Evolutionary conservation across 75 land plant species (phyloP), one percentile per base, ranked within the genome.

Genomic region (Selaginella moellendorffii): DNA sequence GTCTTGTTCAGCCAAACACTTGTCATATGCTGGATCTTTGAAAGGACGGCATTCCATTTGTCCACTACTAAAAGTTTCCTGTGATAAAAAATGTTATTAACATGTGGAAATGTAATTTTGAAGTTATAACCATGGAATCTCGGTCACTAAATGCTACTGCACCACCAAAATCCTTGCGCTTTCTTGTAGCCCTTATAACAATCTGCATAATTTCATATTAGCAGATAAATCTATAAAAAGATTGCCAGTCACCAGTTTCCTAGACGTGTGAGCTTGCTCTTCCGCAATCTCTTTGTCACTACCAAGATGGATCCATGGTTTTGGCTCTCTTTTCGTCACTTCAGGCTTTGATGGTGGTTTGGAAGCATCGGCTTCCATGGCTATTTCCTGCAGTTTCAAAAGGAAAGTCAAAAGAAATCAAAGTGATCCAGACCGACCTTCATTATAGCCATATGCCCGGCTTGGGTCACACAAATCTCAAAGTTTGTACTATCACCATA

Each of bases 31-130:
- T 26, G 68, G 77, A 52, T 75, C 77, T 52, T 70, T 75, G 51
- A 75, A 75, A 51, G 77, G 73, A 28, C 77, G 56, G 29, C 77
- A 75, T 52, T 75, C 77, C 77, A 75, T 75, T 26, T 36, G 46
- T 1, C 77, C 63, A 59, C 77, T 75, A 51, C 65, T 75, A 60
- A 73, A 75, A 1, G 73, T 70, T 70, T 75, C 77, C 77, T 75
- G 30, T 25, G 66, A 2, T 21, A 28, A 54, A 25, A 54, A 0
- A n/a, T 0, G 0, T 21, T 8, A 5, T 1, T 59, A 19, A 27
- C 0, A n/a, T 20, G 27, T 27, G 17, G 8, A 30, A 2, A 2
- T 30, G 46, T 36, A 5, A 36, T 36, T 36, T 14, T 36, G 46
- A 14, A n/a, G 46, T 36, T 5, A 14, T 36, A 36, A 36, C 77